Base-by-base conservation (phyloP, 139 green algal species). In the Volvox africanus region DNA sequence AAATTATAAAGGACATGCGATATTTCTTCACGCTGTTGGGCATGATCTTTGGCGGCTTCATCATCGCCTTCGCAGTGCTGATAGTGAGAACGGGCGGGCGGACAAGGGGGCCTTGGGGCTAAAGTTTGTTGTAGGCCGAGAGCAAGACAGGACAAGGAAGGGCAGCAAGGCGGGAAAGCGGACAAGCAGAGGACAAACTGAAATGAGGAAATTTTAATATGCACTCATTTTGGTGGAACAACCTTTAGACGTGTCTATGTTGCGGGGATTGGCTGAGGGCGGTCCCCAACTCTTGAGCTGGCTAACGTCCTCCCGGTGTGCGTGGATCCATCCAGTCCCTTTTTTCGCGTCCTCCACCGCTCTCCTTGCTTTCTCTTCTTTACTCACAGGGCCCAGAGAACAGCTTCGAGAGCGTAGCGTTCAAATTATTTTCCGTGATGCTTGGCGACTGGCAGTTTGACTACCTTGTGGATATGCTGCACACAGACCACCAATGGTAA, bases 1-100 rank as follows among this genome's bases (percentile, higher is more conserved):
- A 91, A 75, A 91, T 91, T 75, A 91, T 91, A 37, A 91, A 91
- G 76, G 87, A 91, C 87, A 91, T 91, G 87, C 19, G 87, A 1
- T 91, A 86, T 61, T 91, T 91, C 76, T 91, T 91, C 76, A 30
- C 33, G 32, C 61, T 91, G 87, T 62, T 91, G 33, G 87, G 61
- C 1, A 91, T 91, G 87, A 91, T 91, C 22, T 91, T 91, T 28
- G 76, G 87, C 24, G 87, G 87, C 76, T 91, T 91, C 35, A 75
- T 62, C 76, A 91, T 91, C 33, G 75, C 87, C 13, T 91, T 91
- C 17, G 76, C 76, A 35, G 76, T 91, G 33, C 76, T 91, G 55
- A 30, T 65, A 69, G 86, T 83, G 69, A 21, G 44, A 55, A 55
- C 44, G 9, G 85, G 18, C 32, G 80, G 55, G 80, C 50, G 44